Base-by-base conservation (phyloP, 345 rosid species). In the Dovyalis caffra region DNA sequence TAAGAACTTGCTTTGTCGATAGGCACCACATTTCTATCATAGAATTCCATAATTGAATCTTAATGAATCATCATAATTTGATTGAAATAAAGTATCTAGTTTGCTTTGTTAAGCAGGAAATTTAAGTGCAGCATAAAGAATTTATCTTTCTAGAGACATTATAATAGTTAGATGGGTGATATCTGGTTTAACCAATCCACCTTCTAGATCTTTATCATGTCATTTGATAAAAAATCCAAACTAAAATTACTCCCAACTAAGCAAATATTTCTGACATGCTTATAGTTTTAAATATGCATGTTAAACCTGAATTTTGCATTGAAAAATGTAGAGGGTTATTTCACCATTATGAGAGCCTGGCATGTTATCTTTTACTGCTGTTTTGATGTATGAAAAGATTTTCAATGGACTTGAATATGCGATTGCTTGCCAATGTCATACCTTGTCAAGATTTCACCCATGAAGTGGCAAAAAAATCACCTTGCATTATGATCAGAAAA, bases 61-160 rank as follows among this genome's bases (percentile, higher is more conserved):
- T 73, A 64, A 72, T 81, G 69, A 70, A 74, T 72, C 68, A 57
- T 75, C 71, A 78, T 84, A 78, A 76, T 83, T 76, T 81, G 81
- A 76, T 74, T 76, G 82, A 79, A 70, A 71, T 76, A 83, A 77
- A 78, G 74, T 68, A 74, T 29, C 37, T 70, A 65, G 74, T 72
- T 85, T 86, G 87, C 87, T 82, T 82, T 69, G 77, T 64, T 79
- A 80, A 51, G 81, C 82, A 78, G 81, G 79, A 80, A 83, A 62
- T 71, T 65, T 71, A 62, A 61, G 75, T 79, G 71, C 77, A 76
- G 35, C 47, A 56, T 28, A 63, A 32, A 64, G 26, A 72, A 34
- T 47, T 61, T 66, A 61, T 69, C 70, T 57, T 68, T 63, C 65
- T n/a, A 21, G 51, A 9, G 68, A 57, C n/a, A 72, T 49, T 49